A percentile compares a stretch with the other conserved stretches of the same genome.
Conservation (phyloP, 2,329 filamentous ascomycete genomes). For the Xylaria sp. region DNA sequence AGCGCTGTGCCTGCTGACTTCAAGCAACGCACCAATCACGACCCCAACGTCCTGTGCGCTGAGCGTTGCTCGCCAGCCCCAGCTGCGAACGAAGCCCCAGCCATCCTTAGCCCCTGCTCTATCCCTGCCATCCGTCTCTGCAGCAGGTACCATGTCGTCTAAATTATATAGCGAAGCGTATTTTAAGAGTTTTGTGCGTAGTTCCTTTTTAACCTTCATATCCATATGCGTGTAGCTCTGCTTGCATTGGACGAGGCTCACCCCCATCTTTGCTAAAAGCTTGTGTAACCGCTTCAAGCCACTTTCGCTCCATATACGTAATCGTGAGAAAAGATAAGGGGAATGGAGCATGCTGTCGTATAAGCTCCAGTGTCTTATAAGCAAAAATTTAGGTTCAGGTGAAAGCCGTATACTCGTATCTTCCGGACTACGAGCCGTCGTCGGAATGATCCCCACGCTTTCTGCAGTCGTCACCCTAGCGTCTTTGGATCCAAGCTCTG, state of each 20-base stretch:
- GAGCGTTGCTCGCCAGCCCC: slow-evolving; percentile 96
- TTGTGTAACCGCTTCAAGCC: slow-evolving; percentile 92
- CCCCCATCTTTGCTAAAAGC: slow-evolving; percentile 96
- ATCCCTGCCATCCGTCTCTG: slow-evolving; percentile 76
- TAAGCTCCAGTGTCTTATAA: slow-evolving; percentile 95
- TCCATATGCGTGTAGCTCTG: slow-evolving; percentile 99
- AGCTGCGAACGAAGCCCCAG: slow-evolving; percentile 96
- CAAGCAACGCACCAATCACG: slow-evolving; percentile 88
- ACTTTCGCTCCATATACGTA: slow-evolving; percentile 94
- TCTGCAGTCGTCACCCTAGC: slow-evolving; percentile 70
- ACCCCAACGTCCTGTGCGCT: slow-evolving; percentile 95
- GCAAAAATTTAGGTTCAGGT: slow-evolving; percentile 90
- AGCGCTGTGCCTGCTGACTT: slow-evolving; percentile 77
- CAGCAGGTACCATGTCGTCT: slow-evolving; percentile 88
- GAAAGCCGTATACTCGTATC: slow-evolving; percentile 93
- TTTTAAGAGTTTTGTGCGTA: slow-evolving; percentile 86
- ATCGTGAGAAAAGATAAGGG: slow-evolving; percentile 87
- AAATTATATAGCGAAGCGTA: slow-evolving; percentile 94
- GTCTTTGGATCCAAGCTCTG: slow-evolving; percentile 67
- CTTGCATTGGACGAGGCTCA: slow-evolving; percentile 91
- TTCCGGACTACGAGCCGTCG: slow-evolving; percentile 86
- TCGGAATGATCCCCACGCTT: slow-evolving; percentile 84
- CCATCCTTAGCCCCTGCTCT: slow-evolving; percentile 83
- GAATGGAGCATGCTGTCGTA: slow-evolving; percentile 99
- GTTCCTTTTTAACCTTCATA: slow-evolving; percentile 90